phyloP scores from a whole-genome alignment of 345 rosid species.

The Salix brachista region DNA sequence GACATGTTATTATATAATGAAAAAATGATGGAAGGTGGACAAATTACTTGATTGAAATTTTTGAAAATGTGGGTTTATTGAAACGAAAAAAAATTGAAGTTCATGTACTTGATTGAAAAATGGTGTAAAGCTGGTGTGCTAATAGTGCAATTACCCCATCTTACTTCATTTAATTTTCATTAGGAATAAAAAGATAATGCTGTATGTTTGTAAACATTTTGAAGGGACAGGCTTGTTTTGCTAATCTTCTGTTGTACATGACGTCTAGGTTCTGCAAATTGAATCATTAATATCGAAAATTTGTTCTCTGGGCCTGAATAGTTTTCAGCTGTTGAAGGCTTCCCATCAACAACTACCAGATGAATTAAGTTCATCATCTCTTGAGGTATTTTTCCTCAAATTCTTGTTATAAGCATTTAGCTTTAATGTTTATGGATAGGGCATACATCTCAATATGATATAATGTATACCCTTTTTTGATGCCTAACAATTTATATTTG shows the following conservation, averaged over 20 bases:
- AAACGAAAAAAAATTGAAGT: no score
- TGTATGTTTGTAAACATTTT: not conserved
- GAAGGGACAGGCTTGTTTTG: not conserved
- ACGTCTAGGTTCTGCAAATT: slow-evolving; percentile 63
- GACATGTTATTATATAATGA: no score
- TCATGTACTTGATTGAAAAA: no score
- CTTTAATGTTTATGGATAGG: slow-evolving; percentile 1
- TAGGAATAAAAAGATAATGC: not conserved
- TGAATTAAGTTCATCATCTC: slow-evolving; percentile 60
- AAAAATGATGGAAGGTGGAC: no score
- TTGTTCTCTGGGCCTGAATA: slow-evolving; percentile 49
- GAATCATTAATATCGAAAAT: slow-evolving; percentile 67
- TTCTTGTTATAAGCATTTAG: slow-evolving; percentile 6
- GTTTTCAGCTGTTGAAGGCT: slow-evolving; percentile 57
- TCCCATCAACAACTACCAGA: slow-evolving; percentile 45
- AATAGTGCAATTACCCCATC: no score
- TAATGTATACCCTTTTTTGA: not conserved
- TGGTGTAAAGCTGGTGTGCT: no score
- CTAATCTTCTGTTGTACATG: slow-evolving; percentile 15
- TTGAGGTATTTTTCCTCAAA: slow-evolving; percentile 56
- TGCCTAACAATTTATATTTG: slow-evolving; percentile 25
- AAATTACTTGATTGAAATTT: no score
- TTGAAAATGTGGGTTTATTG: no score
- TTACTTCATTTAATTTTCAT: not conserved
- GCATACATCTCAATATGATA: not conserved